phyloP scores from a whole-genome alignment of 2,329 filamentous ascomycete genomes.

The Tolypocladium pustulatum region DNA sequence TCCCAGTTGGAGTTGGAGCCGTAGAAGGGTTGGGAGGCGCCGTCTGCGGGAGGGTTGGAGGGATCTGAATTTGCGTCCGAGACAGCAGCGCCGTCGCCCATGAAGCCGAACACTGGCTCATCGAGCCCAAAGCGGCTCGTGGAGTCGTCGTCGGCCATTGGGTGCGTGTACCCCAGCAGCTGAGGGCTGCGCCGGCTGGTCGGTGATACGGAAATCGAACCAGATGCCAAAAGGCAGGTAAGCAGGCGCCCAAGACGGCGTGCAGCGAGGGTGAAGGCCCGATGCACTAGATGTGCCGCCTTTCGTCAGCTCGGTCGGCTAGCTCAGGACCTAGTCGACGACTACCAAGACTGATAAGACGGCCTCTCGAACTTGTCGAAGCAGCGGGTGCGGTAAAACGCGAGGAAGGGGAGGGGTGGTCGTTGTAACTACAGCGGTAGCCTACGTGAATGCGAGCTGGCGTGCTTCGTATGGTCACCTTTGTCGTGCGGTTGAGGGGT shows the following conservation, averaged over 20 bases:
- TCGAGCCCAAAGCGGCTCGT: slow-evolving; percentile 32
- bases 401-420: neutral
- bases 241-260: neutral
- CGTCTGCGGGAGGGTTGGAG: slow-evolving; percentile 17
- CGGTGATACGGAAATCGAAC: neutral
- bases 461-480: neutral
- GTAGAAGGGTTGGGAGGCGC: slow-evolving; percentile 23
- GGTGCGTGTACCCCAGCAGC: slow-evolving; percentile 7
- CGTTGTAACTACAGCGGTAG: neutral
- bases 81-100: slow-evolving; percentile 20
- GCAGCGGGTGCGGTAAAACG: neutral
- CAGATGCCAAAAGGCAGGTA: neutral
- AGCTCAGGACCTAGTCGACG: neutral
- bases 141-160: slow-evolving; percentile 30
- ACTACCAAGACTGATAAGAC: neutral
- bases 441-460: neutral
- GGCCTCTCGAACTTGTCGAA: neutral
- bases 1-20: slow-evolving; percentile 28
- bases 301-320: neutral
- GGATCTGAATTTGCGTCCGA: slow-evolving; percentile 20
- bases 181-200: neutral
- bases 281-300: neutral
- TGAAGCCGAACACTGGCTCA: slow-evolving; percentile 27
- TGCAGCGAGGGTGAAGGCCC: neutral
- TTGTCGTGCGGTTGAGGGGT: neutral